A percentile compares a stretch with the other conserved stretches of the same genome.
Conservation (phyloP, 805 yeast species). For the Candida suzukii region DNA sequence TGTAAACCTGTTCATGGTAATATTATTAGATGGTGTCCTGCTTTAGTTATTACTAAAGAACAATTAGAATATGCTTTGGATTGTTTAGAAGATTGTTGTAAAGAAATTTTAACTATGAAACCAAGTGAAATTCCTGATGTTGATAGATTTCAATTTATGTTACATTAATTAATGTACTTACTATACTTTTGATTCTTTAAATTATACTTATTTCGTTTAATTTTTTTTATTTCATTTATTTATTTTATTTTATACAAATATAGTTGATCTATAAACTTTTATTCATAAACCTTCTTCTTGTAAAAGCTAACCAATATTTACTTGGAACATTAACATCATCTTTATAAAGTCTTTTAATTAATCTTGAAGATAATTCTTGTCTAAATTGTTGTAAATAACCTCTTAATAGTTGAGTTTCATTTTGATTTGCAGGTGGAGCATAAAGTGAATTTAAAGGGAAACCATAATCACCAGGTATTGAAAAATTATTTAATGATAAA, state of each 20-base stretch:
- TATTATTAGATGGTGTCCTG: constrained; percentile 17
- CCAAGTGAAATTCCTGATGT: constrained; percentile 14
- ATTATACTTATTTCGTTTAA: neutral
- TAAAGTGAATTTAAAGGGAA: constrained; percentile 85
- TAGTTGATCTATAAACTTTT: constrained; percentile 47
- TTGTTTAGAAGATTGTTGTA: constrained; percentile 13
- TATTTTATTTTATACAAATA: neutral
- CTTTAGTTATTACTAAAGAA: constrained; percentile 12
- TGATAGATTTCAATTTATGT: constrained; percentile 9
- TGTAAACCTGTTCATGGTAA: constrained; percentile 18
- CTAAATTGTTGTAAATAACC: constrained; percentile 86
- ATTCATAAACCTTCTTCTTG: constrained; percentile 94
- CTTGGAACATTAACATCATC: constrained; percentile 60
- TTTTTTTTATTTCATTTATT: neutral
- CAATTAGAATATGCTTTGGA: constrained; percentile 11
- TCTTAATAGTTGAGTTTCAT: constrained; percentile 73
- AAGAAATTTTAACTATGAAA: constrained; percentile 6
- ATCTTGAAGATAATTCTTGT: constrained; percentile 82
- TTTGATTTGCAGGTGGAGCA: constrained; percentile 64
- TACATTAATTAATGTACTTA: constrained; percentile 3
- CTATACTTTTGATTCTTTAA: too few relatives aligned
- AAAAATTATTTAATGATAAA: constrained; percentile 78
- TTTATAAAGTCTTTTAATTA: constrained; percentile 64
- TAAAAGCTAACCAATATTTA: constrained; percentile 93
- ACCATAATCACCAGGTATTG: constrained; percentile 92